Conservation (phyloP, 2,329 filamentous ascomycete species). For the Botrytis aclada region DNA sequence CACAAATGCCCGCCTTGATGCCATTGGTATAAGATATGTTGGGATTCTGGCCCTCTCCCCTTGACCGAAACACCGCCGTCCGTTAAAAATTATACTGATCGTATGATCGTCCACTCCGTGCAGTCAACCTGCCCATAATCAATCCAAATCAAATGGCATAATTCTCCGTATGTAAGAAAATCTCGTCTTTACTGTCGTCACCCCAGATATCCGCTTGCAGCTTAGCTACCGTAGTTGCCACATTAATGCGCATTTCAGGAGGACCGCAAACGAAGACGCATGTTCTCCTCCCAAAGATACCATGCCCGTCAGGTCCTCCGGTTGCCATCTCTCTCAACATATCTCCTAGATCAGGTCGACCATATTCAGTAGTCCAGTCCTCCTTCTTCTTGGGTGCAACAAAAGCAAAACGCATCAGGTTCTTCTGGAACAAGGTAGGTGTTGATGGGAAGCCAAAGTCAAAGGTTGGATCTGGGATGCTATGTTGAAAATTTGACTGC, state of each 20-base stretch:
- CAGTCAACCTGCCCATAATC: neutral
- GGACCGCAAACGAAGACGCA: conserved; percentile 94
- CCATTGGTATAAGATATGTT: conserved; percentile 11
- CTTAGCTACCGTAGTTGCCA: conserved; percentile 78
- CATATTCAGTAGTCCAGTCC: conserved; percentile 91
- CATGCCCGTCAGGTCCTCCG: conserved; percentile 62
- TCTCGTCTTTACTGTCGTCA: conserved; percentile 76
- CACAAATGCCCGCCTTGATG: conserved; percentile 1
- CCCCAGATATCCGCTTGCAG: conserved; percentile 82
- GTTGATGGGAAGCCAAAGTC: conserved; percentile 81
- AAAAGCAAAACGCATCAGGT: conserved; percentile 86
- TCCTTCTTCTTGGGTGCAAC: conserved; percentile 67
- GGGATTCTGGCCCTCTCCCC: conserved; percentile 4
- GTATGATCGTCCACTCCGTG: neutral
- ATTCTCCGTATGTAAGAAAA: conserved; percentile 93
- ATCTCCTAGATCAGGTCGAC: conserved; percentile 80
- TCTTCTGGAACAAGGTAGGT: conserved; percentile 85
- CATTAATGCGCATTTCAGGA: conserved; percentile 79
- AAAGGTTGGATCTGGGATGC: conserved; percentile 46
- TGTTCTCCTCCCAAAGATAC: conserved; percentile 73
- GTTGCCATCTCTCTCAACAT: conserved; percentile 81
- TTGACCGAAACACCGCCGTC: conserved; percentile 6
- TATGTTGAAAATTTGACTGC: conserved; percentile 12
- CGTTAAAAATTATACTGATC: conserved; percentile 9
- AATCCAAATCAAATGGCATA: conserved; percentile 66